Evolutionary conservation across 345 rosid genomes (phyloP).

Genomic region (Corymbia maculata): DNA sequence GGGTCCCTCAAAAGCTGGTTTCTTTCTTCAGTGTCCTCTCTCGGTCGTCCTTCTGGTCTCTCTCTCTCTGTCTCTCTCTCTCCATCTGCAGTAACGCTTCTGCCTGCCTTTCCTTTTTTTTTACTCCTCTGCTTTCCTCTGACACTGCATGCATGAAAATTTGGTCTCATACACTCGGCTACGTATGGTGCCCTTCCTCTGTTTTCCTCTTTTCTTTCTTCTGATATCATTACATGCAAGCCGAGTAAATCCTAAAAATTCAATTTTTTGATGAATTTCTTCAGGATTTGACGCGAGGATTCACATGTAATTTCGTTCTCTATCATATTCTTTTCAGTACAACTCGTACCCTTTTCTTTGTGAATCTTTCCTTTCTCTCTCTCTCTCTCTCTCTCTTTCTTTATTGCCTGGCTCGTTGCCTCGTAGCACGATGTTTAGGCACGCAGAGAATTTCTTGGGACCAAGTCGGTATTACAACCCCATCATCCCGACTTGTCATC

Average conservation of each 20-base stretch:
- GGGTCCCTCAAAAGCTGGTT: neutral
- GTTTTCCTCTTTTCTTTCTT: neutral
- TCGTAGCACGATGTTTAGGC: neutral
- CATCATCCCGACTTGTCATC: neutral
- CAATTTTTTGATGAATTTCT: neutral
- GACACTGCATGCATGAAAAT: neutral
- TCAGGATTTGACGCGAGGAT: neutral
- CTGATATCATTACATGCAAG: neutral
- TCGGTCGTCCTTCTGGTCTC: neutral
- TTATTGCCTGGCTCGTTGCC: neutral
- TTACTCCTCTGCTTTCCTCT: neutral
- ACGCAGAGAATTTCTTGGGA: neutral
- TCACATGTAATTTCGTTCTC: neutral
- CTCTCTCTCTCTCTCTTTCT: neutral
- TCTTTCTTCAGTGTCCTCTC: neutral
- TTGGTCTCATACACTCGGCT: neutral
- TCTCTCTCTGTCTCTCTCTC: neutral
- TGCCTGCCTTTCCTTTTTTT: neutral
- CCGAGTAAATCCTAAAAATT: neutral
- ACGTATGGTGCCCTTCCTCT: neutral
- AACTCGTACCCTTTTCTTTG: neutral
- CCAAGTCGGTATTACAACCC: neutral
- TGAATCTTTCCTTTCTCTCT: neutral
- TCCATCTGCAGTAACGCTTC: neutral
- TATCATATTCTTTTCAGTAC: neutral